Percentiles rank a stretch among this genome's conserved stretches.
These are phyloP conservation scores for Chenopodium berlandieri DNA, from an alignment of 148 eudicot species.

Conservation along the genomic window DNA sequence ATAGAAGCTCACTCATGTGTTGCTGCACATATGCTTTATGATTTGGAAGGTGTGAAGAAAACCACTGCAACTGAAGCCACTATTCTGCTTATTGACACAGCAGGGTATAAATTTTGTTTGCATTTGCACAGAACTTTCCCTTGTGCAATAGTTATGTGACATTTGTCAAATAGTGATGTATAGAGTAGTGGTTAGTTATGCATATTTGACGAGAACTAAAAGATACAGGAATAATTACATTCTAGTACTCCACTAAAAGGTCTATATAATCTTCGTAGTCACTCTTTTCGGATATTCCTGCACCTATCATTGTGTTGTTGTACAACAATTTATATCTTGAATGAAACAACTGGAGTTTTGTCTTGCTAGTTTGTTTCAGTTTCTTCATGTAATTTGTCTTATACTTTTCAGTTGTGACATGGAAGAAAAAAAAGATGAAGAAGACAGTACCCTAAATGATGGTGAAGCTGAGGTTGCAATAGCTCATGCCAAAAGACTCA, in stretches of 20 bases:
- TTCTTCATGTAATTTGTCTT: neutral
- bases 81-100: conserved; percentile 78
- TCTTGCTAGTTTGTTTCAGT: conserved; percentile 3
- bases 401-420: conserved; percentile 69
- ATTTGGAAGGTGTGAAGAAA: conserved; percentile 70
- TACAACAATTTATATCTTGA: neutral
- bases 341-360: neutral
- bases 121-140: neutral
- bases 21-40: conserved; percentile 79
- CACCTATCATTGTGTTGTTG: neutral
- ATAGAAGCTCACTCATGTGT: conserved; percentile 89
- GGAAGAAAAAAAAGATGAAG: conserved; percentile 99
- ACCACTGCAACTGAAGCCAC: conserved; percentile 82
- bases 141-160: neutral
- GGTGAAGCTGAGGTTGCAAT: conserved; percentile 97
- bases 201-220: neutral
- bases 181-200: neutral
- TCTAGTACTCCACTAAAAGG: neutral
- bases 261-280: neutral
- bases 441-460: conserved; percentile 94
- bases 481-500: conserved; percentile 84
- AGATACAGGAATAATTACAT: neutral
- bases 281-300: neutral
- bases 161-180: neutral
- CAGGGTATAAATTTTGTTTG: conserved; percentile 56